Evolutionary conservation across 495 filamentous ascomycete genomes (phyloP).

Genomic region (Letharia lupina): DNA sequence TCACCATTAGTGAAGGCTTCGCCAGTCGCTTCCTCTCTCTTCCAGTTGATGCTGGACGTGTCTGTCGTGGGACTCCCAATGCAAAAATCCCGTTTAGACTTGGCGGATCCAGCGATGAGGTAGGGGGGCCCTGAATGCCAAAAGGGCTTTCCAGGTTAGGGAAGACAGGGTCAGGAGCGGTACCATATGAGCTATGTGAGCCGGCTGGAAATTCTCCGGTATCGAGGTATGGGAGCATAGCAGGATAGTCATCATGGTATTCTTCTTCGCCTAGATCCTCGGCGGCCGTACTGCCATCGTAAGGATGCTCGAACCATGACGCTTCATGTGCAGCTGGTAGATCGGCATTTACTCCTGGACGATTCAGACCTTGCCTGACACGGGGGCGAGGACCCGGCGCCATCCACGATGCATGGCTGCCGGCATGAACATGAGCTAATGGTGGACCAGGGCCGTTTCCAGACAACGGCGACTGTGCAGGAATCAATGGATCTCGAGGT

Average conservation of each 20-base stretch:
- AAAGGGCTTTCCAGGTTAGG: neutral
- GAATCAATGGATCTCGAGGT: neutral
- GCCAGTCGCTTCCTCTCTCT: neutral
- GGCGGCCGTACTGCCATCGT: neutral
- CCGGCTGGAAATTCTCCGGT: neutral
- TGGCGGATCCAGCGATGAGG: neutral
- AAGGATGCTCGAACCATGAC: neutral
- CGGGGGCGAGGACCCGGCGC: neutral
- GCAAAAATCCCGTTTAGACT: neutral
- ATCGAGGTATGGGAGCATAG: neutral
- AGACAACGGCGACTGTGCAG: neutral
- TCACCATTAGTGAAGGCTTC: neutral
- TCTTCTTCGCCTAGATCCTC: neutral
- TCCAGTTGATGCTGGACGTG: neutral
- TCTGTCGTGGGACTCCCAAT: neutral
- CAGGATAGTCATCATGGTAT: neutral
- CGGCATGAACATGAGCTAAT: neutral
- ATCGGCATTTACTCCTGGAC: neutral
- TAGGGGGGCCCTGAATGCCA: neutral
- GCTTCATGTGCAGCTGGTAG: neutral
- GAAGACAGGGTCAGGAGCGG: neutral
- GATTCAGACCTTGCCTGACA: neutral
- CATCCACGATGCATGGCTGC: neutral
- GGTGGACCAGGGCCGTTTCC: neutral
- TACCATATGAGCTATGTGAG: neutral